Evolutionary conservation across 2,329 filamentous ascomycete genomes (phyloP).

Genomic region (Ophiostoma quercus): DNA sequence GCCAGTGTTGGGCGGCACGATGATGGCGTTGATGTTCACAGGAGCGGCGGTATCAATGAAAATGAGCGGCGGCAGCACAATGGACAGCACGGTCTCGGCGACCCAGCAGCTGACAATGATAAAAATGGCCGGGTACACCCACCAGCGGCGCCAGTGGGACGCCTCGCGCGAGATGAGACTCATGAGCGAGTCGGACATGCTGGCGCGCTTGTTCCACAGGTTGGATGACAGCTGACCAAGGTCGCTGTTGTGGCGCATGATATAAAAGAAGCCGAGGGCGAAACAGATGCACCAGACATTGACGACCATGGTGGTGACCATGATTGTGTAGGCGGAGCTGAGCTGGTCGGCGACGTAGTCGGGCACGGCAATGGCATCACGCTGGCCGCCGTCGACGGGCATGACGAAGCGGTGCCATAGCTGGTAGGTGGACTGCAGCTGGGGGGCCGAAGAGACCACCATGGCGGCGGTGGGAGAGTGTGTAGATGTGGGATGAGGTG

Average conservation of each 20-base stretch:
- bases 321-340: slow-evolving; percentile 24
- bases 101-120: slow-evolving; percentile 25
- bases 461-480: neutral
- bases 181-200: slow-evolving; percentile 25
- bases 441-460: slow-evolving; percentile 25
- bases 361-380: slow-evolving; percentile 23
- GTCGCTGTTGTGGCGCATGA: slow-evolving; percentile 25
- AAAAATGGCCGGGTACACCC: slow-evolving; percentile 25
- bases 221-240: slow-evolving; percentile 24
- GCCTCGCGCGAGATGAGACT: slow-evolving; percentile 18
- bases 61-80: slow-evolving; percentile 23
- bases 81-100: slow-evolving; percentile 24
- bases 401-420: slow-evolving; percentile 25
- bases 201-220: slow-evolving; percentile 25
- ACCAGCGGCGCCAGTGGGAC: slow-evolving; percentile 24
- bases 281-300: slow-evolving; percentile 26
- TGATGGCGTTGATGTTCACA: slow-evolving; percentile 23
- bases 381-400: slow-evolving; percentile 23
- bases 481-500: neutral
- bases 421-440: slow-evolving; percentile 24
- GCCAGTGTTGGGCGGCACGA: slow-evolving; percentile 25
- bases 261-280: slow-evolving; percentile 26
- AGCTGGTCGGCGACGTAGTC: slow-evolving; percentile 25
- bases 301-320: slow-evolving; percentile 25
- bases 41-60: slow-evolving; percentile 25